Conservation (phyloP, 208 protist species). For the Crithidia mellificae region DNA sequence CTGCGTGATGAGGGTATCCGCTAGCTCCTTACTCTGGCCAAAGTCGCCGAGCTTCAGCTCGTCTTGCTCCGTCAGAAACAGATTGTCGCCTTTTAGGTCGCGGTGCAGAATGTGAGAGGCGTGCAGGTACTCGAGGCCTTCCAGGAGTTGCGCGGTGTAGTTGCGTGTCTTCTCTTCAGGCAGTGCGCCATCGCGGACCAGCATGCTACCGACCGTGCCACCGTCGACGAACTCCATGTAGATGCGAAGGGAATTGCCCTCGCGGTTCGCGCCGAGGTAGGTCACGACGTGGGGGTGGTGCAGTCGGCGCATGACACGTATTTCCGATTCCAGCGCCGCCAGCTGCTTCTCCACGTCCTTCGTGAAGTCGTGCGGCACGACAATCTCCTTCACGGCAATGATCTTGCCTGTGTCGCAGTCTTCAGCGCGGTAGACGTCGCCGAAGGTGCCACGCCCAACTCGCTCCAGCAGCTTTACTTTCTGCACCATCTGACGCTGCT, state of each 20-base stretch:
- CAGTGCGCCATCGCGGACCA: constrained; percentile 67
- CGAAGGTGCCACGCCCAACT: constrained; percentile 82
- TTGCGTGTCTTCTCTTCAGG: constrained; percentile 61
- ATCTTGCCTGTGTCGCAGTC: constrained; percentile 75
- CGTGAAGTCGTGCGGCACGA: constrained; percentile 78
- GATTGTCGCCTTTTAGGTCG: constrained; percentile 93
- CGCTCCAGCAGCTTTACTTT: constrained; percentile 50
- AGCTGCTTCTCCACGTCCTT: constrained; percentile 85
- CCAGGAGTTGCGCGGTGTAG: constrained; percentile 86
- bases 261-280: constrained; percentile 80
- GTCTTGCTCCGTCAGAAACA: constrained; percentile 80
- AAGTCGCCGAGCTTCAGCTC: constrained; percentile 90
- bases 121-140: constrained; percentile 91
- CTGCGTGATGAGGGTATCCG: constrained; percentile 80
- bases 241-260: constrained; percentile 81
- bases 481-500: constrained; percentile 37
- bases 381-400: constrained; percentile 87
- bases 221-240: constrained; percentile 92
- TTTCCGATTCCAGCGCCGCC: constrained; percentile 83
- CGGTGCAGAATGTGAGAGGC: constrained; percentile 82
- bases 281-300: constrained; percentile 90
- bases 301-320: constrained; percentile 91
- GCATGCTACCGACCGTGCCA: constrained; percentile 71
- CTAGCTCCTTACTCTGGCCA: constrained; percentile 88
- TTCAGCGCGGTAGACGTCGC: constrained; percentile 79